phyloP scores from a whole-genome alignment of 306 rosid species.

The Cucurbita ficifolia region DNA sequence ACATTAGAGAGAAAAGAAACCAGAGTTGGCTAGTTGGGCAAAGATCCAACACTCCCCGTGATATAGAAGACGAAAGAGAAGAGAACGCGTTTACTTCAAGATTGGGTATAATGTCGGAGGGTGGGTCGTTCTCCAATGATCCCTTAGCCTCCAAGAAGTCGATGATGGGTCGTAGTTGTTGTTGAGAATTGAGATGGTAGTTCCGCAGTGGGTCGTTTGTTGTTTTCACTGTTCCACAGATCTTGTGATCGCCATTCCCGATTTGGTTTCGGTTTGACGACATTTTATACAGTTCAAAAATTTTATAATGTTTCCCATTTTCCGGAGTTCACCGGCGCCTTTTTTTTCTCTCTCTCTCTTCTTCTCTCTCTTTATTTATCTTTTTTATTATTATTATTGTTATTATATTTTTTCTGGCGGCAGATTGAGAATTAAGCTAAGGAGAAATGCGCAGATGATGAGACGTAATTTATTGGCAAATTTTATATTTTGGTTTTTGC shows the following conservation, averaged over 20 bases:
- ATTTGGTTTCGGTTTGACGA: background rate
- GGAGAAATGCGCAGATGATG: background rate
- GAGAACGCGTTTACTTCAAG: conserved; percentile 12
- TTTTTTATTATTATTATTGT: background rate
- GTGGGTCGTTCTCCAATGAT: conserved; percentile 6
- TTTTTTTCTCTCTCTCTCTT: background rate
- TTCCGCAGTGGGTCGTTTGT: background rate
- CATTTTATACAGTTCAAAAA: background rate
- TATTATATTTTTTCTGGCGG: background rate
- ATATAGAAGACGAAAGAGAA: background rate
- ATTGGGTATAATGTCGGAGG: background rate
- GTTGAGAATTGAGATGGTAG: background rate
- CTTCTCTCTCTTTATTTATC: background rate
- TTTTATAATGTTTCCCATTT: background rate
- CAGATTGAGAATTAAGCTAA: background rate
- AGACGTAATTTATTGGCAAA: background rate
- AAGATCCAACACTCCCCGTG: background rate
- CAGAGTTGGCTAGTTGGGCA: background rate
- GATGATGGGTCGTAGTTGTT: background rate
- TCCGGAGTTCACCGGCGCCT: background rate
- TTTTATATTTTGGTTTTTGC: background rate
- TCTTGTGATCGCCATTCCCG: background rate
- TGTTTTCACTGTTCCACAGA: conserved; percentile 4
- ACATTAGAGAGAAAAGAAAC: background rate
- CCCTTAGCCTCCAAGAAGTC: background rate